Percentiles rank a stretch among this genome's conserved stretches.
phyloP scores from a whole-genome alignment of 169 alveolate species.

The Cryptosporidium andersoni region DNA sequence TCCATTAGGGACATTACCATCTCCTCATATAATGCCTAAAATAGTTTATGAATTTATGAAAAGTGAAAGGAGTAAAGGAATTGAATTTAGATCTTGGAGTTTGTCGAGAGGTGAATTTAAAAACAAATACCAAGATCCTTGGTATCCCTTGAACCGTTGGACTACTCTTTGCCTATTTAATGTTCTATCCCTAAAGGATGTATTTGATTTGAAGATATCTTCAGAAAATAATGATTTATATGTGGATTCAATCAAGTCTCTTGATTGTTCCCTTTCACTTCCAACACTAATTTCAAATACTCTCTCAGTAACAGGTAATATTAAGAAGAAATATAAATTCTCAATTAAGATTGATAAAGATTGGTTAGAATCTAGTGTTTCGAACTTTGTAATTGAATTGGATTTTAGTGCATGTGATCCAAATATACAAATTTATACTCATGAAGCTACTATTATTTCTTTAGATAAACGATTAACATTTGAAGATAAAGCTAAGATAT shows the following conservation, averaged over 20 bases:
- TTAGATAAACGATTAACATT: neutral
- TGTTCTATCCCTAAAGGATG: neutral
- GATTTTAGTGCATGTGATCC: neutral
- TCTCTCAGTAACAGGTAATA: neutral
- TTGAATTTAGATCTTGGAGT: neutral
- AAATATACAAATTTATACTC: neutral
- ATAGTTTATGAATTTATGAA: conserved; percentile 25
- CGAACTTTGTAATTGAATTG: conserved; percentile 14
- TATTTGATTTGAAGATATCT: neutral
- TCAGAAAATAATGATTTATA: neutral
- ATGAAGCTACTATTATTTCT: conserved; percentile 9
- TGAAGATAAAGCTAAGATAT: neutral
- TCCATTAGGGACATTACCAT: conserved; percentile 57
- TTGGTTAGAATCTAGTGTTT: conserved; percentile 23
- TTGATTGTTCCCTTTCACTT: neutral
- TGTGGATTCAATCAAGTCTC: neutral
- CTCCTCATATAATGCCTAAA: conserved; percentile 63
- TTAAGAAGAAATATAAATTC: conserved; percentile 4
- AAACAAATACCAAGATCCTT: conserved; percentile 27
- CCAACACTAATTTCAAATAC: neutral
- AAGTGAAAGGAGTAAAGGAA: neutral
- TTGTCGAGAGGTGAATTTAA: conserved; percentile 19
- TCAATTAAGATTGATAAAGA: conserved; percentile 16
- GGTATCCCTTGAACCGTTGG: conserved; percentile 68
- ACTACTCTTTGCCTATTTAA: conserved; percentile 31